phyloP scores from a whole-genome alignment of 2,329 filamentous ascomycete species.

The Zymoseptoria brevis region DNA sequence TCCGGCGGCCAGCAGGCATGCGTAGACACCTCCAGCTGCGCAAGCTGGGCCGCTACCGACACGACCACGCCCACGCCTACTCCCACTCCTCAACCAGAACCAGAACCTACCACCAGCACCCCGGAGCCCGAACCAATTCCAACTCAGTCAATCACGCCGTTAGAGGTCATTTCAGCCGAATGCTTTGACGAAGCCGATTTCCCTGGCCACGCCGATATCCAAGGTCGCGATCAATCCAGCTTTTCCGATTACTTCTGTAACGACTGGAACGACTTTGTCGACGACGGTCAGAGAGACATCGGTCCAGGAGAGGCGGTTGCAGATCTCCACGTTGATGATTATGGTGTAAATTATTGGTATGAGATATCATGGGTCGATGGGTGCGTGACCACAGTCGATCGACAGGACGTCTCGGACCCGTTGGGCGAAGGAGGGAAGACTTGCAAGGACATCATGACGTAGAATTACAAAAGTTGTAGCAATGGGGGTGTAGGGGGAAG shows the following conservation, averaged over 20 bases:
- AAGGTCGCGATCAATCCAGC: background rate
- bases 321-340: background rate
- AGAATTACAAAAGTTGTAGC: background rate
- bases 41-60: background rate
- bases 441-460: background rate
- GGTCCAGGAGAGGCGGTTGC: background rate
- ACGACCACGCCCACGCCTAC: background rate
- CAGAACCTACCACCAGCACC: background rate
- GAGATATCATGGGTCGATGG: background rate
- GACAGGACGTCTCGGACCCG: background rate
- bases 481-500: slow-evolving; percentile 3
- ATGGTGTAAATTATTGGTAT: slow-evolving; percentile 1
- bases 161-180: background rate
- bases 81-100: background rate
- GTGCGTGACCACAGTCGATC: background rate
- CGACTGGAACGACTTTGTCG: background rate
- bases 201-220: slow-evolving; percentile 3
- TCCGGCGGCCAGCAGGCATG: background rate
- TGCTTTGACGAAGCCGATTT: slow-evolving; percentile 4
- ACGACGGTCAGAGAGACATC: background rate
- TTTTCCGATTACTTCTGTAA: slow-evolving; percentile 1
- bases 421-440: background rate
- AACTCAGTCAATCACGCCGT: background rate
- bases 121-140: background rate
- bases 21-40: background rate